These are phyloP conservation scores for Pyrenophora tritici-repentis DNA, from an alignment of 2,329 filamentous ascomycete species.

Conservation along the genomic window DNA sequence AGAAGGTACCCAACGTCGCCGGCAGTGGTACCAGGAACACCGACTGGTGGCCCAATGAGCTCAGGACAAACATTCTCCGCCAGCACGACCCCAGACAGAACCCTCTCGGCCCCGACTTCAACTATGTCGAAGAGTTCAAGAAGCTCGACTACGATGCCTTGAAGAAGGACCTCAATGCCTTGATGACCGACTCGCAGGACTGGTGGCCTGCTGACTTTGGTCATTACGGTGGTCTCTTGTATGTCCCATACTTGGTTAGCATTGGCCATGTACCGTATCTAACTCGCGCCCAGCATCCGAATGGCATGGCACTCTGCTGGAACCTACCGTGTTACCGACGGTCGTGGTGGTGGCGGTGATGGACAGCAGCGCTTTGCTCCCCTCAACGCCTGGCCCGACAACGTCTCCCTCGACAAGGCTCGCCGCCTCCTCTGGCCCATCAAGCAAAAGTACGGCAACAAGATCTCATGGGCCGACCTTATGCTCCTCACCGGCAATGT, in stretches of 20 bases:
- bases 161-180: constrained; percentile 72
- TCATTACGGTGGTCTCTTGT: constrained; percentile 78
- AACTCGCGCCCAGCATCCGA: constrained; percentile 56
- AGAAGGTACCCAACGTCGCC: constrained; percentile 40
- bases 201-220: constrained; percentile 85
- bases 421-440: constrained; percentile 79
- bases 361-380: constrained; percentile 81
- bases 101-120: constrained; percentile 68
- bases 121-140: constrained; percentile 75
- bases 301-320: constrained; percentile 83
- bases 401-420: constrained; percentile 78
- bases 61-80: constrained; percentile 73
- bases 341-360: constrained; percentile 73
- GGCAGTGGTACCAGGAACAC: constrained; percentile 70
- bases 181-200: constrained; percentile 80
- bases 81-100: constrained; percentile 69
- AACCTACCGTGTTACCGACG: constrained; percentile 76
- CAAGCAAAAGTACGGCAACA: constrained; percentile 84
- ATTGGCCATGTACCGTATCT: constrained; percentile 1
- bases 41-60: constrained; percentile 75
- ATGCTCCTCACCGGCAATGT: constrained; percentile 75
- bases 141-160: constrained; percentile 70
- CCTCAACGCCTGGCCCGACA: constrained; percentile 83
- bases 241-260: constrained; percentile 7
- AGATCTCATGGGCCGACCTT: constrained; percentile 80